Conservation (phyloP, 2,329 filamentous ascomycete species). For the Aspergillus ustus region DNA sequence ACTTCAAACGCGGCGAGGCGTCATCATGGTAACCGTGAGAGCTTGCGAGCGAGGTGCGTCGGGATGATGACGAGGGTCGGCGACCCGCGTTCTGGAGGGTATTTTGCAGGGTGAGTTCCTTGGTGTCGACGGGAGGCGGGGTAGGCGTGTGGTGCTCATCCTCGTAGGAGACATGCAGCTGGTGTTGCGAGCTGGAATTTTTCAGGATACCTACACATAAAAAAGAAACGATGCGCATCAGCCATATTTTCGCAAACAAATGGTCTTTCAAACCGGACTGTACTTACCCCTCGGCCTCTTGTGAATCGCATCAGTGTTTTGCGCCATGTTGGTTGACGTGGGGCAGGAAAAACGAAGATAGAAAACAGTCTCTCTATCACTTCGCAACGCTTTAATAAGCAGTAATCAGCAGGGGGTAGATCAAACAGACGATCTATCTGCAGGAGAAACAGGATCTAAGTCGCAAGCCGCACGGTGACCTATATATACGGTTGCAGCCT, state of each 20-base stretch:
- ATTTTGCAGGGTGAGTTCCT: conserved; percentile 91
- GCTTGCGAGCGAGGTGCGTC: conserved; percentile 67
- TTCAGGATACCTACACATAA: conserved; percentile 79
- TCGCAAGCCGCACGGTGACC: conserved; percentile 8
- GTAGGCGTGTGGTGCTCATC: conserved; percentile 43
- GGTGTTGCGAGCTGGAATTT: conserved; percentile 66
- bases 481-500: neutral
- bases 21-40: conserved; percentile 59
- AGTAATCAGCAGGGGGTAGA: neutral
- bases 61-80: conserved; percentile 73
- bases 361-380: neutral
- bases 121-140: conserved; percentile 62
- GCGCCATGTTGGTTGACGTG: conserved; percentile 34
- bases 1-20: conserved; percentile 80
- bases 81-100: conserved; percentile 92
- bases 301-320: conserved; percentile 39
- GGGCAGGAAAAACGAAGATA: conserved; percentile 1
- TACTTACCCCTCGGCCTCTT: conserved; percentile 48
- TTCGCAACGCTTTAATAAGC: neutral
- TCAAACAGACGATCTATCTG: conserved; percentile 1
- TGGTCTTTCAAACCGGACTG: neutral
- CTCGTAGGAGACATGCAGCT: conserved; percentile 57
- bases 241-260: neutral
- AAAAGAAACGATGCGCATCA: neutral
- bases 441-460: neutral